A percentile compares a stretch with the other conserved stretches of the same genome.
phyloP scores from a whole-genome alignment of 176 grass and related monocot species.

The Tillandsia fasciculata region DNA sequence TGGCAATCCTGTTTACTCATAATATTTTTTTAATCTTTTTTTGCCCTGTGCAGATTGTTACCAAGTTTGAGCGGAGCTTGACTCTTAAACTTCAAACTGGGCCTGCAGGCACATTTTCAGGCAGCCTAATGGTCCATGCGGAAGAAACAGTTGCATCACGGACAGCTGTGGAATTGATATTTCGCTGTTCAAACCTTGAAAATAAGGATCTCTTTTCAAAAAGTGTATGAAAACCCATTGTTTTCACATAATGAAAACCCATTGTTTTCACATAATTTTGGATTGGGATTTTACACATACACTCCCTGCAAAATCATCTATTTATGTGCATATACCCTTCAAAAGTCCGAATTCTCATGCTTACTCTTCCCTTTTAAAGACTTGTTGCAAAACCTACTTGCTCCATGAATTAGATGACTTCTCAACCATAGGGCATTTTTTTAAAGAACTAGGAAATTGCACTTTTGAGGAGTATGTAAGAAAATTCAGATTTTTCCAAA shows the following conservation, averaged over 20 bases:
- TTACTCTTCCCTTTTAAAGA: too few relatives aligned
- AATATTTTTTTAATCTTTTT: conserved; percentile 9
- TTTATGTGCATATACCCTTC: too few relatives aligned
- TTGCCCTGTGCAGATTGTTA: conserved; percentile 58
- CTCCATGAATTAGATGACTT: too few relatives aligned
- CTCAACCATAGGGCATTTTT: too few relatives aligned
- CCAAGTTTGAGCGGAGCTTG: conserved; percentile 51
- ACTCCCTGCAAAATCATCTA: too few relatives aligned
- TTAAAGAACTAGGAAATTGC: too few relatives aligned
- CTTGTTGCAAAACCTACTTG: too few relatives aligned
- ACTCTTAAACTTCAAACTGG: conserved; percentile 50
- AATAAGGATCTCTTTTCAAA: conserved; percentile 85
- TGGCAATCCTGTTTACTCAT: not conserved
- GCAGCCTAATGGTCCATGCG: conserved; percentile 60
- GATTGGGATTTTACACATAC: too few relatives aligned
- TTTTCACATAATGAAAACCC: not conserved
- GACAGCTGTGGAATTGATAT: conserved; percentile 57
- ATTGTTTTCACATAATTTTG: not conserved
- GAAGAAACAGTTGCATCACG: conserved; percentile 76
- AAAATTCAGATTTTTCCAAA: too few relatives aligned
- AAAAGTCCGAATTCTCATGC: too few relatives aligned
- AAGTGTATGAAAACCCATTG: conserved; percentile 49
- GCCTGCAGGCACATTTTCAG: conserved; percentile 27
- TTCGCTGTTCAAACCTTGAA: conserved; percentile 51
- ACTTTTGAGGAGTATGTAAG: too few relatives aligned